These are phyloP conservation scores for Polychytrium aggregatum DNA, from an alignment of 192 early-diverging fungal genomes.

Conservation along the genomic window DNA sequence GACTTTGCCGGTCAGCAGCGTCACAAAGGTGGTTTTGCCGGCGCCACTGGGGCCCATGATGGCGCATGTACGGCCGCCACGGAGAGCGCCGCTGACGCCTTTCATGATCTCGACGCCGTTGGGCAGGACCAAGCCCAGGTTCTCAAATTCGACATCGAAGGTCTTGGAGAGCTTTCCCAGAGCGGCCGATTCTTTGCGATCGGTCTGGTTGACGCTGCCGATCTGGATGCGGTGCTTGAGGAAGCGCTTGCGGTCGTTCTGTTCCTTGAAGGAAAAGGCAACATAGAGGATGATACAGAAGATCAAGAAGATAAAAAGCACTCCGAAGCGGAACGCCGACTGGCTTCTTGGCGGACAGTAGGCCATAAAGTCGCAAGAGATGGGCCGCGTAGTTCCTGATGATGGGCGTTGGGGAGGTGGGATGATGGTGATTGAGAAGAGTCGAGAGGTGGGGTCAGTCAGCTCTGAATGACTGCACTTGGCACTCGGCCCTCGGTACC, in stretches of 20 bases:
- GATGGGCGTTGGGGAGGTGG: too few species aligned
- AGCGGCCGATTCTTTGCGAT: constrained; percentile 4
- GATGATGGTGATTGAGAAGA: too few species aligned
- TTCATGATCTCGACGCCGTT: constrained; percentile 42
- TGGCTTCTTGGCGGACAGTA: constrained; percentile 16
- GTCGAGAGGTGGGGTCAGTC: too few species aligned
- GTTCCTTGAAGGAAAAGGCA: not conserved
- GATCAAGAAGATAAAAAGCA: constrained; percentile 13
- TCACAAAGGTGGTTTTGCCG: constrained; percentile 49
- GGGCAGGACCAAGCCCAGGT: constrained; percentile 22
- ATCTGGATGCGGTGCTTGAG: not conserved
- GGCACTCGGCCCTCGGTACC: too few species aligned
- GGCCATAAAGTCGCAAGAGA: constrained; percentile 14
- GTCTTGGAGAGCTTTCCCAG: constrained; percentile 8
- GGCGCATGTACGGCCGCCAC: constrained; percentile 43
- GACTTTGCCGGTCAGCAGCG: constrained; percentile 53
- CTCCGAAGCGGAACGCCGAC: constrained; percentile 3
- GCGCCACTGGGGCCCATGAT: constrained; percentile 44
- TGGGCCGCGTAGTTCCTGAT: too few species aligned
- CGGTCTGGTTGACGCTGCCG: not conserved
- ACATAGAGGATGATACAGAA: constrained; percentile 8
- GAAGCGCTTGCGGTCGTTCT: not conserved
- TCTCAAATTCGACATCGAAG: constrained; percentile 49
- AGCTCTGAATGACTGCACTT: too few species aligned
- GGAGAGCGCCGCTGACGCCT: constrained; percentile 45